These are phyloP conservation scores for Mucor circinelloides DNA, from an alignment of 371 early-diverging fungal species.

Conservation along the genomic window DNA sequence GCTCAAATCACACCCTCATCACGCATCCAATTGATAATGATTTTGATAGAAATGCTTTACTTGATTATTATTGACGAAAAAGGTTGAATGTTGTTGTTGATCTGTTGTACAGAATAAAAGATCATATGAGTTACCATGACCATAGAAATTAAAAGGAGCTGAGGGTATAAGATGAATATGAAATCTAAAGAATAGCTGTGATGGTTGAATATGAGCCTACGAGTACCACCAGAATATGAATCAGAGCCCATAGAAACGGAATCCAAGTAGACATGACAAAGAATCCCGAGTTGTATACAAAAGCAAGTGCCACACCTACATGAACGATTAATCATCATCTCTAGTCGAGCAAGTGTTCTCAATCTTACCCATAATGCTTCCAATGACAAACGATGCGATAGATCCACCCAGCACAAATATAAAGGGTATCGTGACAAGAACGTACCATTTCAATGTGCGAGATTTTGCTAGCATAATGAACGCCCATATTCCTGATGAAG, in stretches of 20 bases:
- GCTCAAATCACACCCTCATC: no score
- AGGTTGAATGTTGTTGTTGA: background rate
- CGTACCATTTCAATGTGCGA: conserved; percentile 54
- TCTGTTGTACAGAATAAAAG: background rate
- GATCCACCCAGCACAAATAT: conserved; percentile 57
- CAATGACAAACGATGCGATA: conserved; percentile 58
- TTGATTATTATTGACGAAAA: background rate
- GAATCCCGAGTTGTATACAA: conserved; percentile 65
- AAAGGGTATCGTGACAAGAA: conserved; percentile 49
- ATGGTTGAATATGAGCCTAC: conserved; percentile 68
- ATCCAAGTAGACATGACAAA: conserved; percentile 75
- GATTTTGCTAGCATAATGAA: conserved; percentile 55
- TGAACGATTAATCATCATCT: background rate
- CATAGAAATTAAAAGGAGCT: background rate
- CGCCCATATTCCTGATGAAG: conserved; percentile 47
- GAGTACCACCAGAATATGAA: conserved; percentile 63
- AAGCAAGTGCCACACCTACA: conserved; percentile 59
- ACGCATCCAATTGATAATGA: no score
- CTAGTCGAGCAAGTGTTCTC: background rate
- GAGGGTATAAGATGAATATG: background rate
- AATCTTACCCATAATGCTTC: conserved; percentile 60
- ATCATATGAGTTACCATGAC: background rate
- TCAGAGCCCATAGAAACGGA: conserved; percentile 70
- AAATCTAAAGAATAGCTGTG: conserved; percentile 57
- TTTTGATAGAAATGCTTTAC: no score